phyloP scores from a whole-genome alignment of 2,329 filamentous ascomycete genomes.

The Nothopassalora personata region DNA sequence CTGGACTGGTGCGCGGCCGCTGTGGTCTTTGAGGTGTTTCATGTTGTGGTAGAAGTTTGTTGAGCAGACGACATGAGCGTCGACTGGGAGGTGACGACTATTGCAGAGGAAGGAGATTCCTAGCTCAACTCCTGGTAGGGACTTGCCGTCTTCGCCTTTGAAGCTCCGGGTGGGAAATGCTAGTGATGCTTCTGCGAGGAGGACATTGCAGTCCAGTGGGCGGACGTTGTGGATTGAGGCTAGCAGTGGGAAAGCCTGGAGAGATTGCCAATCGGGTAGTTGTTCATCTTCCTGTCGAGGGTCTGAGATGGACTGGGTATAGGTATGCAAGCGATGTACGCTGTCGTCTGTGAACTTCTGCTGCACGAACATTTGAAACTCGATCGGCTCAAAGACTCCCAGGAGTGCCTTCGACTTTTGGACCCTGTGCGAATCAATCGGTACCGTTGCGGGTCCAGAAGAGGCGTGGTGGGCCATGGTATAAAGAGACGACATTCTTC shows the following conservation, averaged over 20 bases:
- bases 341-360: conserved; percentile 27
- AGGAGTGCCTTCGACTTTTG: conserved; percentile 18
- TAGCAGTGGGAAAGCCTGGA: conserved; percentile 31
- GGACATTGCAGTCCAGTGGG: conserved; percentile 32
- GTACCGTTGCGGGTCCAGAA: not conserved
- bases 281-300: conserved; percentile 30
- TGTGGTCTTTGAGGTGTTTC: conserved; percentile 18
- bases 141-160: conserved; percentile 30
- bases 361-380: conserved; percentile 41
- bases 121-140: conserved; percentile 31
- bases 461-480: conserved; percentile 10
- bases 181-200: conserved; percentile 40
- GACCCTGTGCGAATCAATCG: conserved; percentile 6
- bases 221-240: conserved; percentile 22
- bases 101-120: conserved; percentile 29
- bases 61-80: conserved; percentile 19
- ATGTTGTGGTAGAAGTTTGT: conserved; percentile 27
- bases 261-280: conserved; percentile 30
- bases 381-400: conserved; percentile 27
- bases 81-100: conserved; percentile 20
- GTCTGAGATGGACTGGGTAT: conserved; percentile 32
- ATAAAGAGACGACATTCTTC: conserved; percentile 22
- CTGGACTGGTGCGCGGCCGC: conserved; percentile 16
- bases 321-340: conserved; percentile 34
- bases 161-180: conserved; percentile 37